These are phyloP conservation scores for Lanmaoa rubissima DNA, from an alignment of 768 basidiomycete species.

Conservation along the genomic window DNA sequence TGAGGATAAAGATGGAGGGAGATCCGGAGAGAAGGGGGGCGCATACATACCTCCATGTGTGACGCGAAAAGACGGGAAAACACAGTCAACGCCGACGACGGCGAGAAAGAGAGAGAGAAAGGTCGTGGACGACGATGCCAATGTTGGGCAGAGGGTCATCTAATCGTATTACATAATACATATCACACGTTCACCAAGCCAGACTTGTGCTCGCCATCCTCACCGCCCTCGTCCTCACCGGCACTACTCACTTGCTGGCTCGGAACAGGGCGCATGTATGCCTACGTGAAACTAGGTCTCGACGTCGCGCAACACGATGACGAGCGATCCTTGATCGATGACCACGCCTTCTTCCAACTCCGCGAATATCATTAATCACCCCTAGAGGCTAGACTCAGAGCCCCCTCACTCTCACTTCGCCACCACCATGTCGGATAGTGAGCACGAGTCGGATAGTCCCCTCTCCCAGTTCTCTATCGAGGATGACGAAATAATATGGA, in stretches of 20 bases:
- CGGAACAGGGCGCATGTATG: background rate
- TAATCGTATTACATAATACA: constrained; percentile 36
- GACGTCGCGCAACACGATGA: constrained; percentile 8
- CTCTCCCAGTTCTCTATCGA: constrained; percentile 17
- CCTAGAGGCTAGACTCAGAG: background rate
- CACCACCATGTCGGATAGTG: constrained; percentile 13
- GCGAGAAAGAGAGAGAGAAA: constrained; percentile 5
- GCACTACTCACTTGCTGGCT: background rate
- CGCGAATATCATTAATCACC: constrained; percentile 12
- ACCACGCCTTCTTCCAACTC: constrained; percentile 9
- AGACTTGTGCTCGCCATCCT: background rate
- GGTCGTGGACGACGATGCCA: constrained; percentile 20
- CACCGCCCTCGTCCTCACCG: background rate
- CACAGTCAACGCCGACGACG: constrained; percentile 8
- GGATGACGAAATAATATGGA: constrained; percentile 28
- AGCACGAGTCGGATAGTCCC: constrained; percentile 6
- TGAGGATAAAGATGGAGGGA: constrained; percentile 4
- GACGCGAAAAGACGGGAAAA: constrained; percentile 8
- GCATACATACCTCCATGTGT: constrained; percentile 39
- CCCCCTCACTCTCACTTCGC: background rate
- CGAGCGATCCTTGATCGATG: constrained; percentile 9
- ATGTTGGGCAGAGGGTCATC: constrained; percentile 38
- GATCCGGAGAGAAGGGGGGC: background rate
- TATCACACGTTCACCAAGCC: constrained; percentile 20
- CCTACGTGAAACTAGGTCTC: background rate